Conservation (phyloP, 768 basidiomycete genomes). For the Chalciporus piperatus region DNA sequence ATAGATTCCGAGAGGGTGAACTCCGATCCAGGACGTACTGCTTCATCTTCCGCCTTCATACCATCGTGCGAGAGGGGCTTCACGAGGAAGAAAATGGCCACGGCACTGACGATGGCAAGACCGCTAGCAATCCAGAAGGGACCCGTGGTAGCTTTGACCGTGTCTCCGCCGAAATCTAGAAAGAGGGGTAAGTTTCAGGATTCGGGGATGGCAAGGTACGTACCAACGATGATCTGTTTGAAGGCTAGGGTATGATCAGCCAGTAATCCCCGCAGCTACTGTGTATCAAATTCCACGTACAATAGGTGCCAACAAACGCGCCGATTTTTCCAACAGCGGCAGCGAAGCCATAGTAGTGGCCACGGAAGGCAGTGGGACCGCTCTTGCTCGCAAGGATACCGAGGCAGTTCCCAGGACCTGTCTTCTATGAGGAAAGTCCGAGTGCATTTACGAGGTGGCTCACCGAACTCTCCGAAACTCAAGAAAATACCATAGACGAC, state of each 20-base stretch:
- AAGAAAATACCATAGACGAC: conserved; percentile 91
- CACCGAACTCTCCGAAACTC: conserved; percentile 82
- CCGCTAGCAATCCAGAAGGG: conserved; percentile 89
- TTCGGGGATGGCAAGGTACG: conserved; percentile 5
- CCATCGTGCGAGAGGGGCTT: conserved; percentile 72
- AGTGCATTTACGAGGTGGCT: conserved; percentile 8
- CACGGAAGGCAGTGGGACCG: conserved; percentile 81
- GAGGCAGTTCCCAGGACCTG: conserved; percentile 80
- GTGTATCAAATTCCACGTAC: conserved; percentile 37
- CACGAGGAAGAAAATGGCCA: conserved; percentile 71
- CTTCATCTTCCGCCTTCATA: conserved; percentile 72
- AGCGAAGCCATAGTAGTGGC: conserved; percentile 82
- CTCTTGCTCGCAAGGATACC: conserved; percentile 85
- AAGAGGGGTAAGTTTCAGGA: neutral
- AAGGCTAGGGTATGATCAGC: conserved; percentile 43
- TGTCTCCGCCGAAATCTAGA: conserved; percentile 54
- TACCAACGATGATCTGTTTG: conserved; percentile 63
- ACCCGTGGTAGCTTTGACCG: conserved; percentile 67
- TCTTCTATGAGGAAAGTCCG: neutral
- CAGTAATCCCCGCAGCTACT: neutral
- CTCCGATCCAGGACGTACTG: conserved; percentile 38
- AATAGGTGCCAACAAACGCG: conserved; percentile 81
- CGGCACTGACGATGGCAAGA: conserved; percentile 77
- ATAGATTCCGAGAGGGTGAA: neutral
- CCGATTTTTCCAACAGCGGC: conserved; percentile 86